Base-by-base conservation (phyloP, 1,139 yeast genomes). In the Geotrichum macrosporum region DNA sequence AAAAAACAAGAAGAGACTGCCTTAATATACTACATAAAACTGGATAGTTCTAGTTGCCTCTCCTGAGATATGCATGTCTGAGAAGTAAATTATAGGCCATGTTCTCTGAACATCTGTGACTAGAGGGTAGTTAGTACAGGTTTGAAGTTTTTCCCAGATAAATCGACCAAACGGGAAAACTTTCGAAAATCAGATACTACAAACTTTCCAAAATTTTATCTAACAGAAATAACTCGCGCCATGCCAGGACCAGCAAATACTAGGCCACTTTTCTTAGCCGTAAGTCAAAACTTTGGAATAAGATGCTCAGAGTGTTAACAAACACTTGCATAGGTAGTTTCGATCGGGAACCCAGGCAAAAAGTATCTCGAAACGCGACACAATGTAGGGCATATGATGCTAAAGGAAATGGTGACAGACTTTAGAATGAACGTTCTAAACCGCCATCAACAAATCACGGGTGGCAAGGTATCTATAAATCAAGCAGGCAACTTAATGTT, bases 301-400 rank as follows among this genome's bases (percentile, higher is more conserved):
- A 3, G 27, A 9, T n/a, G 8, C 10, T 3, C 32, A 10, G 4
- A 27, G 12, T 12, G 12, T 41, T 20, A 33, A 34, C 36, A 15
- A 32, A 15, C 3, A 6, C 5, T 18, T 3, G 12, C n/a, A n/a
- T 12, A 48, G 52, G 42, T 50, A 9, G 43, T 44, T 18, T 84
- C 92, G 0, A 69, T 87, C 3, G 95, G 95, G 0, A 87, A 87
- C 59, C 95, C 95, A 0, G 87, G 81, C 46, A 73, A 78, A 0
- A 65, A 70, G 41, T 84, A 76, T 57, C 64, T 65, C 13, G 71
- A 71, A 5, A 84, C 95, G 0, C 70, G 95, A 40, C 96, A 87
- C 60, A 85, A 81, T 53, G 85, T 81, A 0, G 96, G 95, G 2
- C 86, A 82, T 57, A 62, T 70, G 46, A 69, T 80, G 24, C 57